Percentiles rank a stretch among this genome's conserved stretches.
Conservation (phyloP, 2,329 filamentous ascomycete genomes). For the Mollisia scopiformis region DNA sequence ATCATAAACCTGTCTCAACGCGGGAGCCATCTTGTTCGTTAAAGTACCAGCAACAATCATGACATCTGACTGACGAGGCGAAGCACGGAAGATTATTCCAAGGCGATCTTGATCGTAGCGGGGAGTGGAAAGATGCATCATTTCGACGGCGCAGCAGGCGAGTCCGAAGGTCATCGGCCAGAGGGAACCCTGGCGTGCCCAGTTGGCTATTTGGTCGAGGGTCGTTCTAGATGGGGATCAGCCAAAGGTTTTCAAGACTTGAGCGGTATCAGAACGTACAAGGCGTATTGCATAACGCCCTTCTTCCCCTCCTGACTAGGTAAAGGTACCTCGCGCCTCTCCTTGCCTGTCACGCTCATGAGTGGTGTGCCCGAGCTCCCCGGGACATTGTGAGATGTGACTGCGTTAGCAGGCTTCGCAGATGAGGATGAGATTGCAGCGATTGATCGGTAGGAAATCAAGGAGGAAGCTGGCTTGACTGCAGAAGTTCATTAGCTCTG, state of each 20-base stretch:
- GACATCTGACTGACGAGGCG: conserved; percentile 84
- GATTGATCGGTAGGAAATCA: conserved; percentile 66
- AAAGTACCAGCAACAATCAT: conserved; percentile 94
- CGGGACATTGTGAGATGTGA: conserved; percentile 55
- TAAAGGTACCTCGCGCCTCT: conserved; percentile 73
- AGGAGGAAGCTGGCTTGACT: conserved; percentile 68
- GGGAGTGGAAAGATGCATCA: conserved; percentile 90
- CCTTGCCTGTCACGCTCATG: conserved; percentile 46
- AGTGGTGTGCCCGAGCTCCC: conserved; percentile 56
- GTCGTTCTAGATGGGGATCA: conserved; percentile 59
- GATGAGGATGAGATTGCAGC: conserved; percentile 68
- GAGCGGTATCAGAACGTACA: conserved; percentile 61
- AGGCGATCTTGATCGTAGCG: conserved; percentile 88
- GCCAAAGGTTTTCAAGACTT: not conserved
- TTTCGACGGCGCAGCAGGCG: conserved; percentile 87
- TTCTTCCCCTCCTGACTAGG: conserved; percentile 80
- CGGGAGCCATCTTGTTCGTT: conserved; percentile 96
- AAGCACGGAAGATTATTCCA: conserved; percentile 89
- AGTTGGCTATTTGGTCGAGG: conserved; percentile 79
- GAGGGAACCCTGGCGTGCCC: conserved; percentile 80
- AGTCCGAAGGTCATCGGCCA: conserved; percentile 91
- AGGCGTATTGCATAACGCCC: conserved; percentile 80
- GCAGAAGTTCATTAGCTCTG: conserved; percentile 33
- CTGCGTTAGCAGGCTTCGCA: conserved; percentile 62
- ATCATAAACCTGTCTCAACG: conserved; percentile 88